These are phyloP conservation scores for Microcyclospora pomicola DNA, from an alignment of 2,329 filamentous ascomycete species.

Conservation along the genomic window DNA sequence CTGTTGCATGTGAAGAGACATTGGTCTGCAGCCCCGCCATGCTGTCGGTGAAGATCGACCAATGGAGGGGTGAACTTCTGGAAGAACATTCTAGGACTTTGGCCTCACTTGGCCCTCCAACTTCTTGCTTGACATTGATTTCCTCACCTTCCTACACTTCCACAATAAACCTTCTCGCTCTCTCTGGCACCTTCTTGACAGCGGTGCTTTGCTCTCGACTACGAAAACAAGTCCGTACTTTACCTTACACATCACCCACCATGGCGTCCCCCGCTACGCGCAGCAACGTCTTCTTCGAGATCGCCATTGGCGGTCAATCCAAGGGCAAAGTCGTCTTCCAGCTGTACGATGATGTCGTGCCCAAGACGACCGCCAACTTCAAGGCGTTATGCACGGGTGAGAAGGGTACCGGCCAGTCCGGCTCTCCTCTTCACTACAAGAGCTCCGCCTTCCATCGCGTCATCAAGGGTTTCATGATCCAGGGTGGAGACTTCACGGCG, in stretches of 20 bases:
- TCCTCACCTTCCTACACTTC: too few relatives aligned
- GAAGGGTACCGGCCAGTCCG: slow-evolving; percentile 68
- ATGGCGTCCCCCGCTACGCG: slow-evolving; percentile 30
- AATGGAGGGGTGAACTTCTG: too few relatives aligned
- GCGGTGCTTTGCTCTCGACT: too few relatives aligned
- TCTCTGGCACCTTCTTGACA: too few relatives aligned
- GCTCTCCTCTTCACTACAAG: slow-evolving; percentile 86
- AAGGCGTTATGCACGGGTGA: slow-evolving; percentile 87
- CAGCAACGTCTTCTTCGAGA: slow-evolving; percentile 84
- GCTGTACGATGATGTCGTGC: slow-evolving; percentile 57
- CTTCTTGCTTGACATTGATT: too few relatives aligned
- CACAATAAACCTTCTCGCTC: too few relatives aligned
- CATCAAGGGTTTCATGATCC: slow-evolving; percentile 98
- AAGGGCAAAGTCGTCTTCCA: slow-evolving; percentile 76
- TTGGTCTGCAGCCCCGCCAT: too few relatives aligned
- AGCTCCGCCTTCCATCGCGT: slow-evolving; percentile 85
- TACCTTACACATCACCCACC: not conserved
- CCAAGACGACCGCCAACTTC: slow-evolving; percentile 95
- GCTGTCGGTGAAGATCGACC: too few relatives aligned
- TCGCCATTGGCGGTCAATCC: slow-evolving; percentile 60
- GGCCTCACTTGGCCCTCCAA: too few relatives aligned
- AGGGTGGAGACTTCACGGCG: slow-evolving; percentile 91
- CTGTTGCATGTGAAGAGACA: too few relatives aligned
- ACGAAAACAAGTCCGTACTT: not conserved
- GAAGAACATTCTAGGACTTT: too few relatives aligned